Evolutionary conservation across 2,329 filamentous ascomycete species (phyloP).

Genomic region (Fusarium tupiense): DNA sequence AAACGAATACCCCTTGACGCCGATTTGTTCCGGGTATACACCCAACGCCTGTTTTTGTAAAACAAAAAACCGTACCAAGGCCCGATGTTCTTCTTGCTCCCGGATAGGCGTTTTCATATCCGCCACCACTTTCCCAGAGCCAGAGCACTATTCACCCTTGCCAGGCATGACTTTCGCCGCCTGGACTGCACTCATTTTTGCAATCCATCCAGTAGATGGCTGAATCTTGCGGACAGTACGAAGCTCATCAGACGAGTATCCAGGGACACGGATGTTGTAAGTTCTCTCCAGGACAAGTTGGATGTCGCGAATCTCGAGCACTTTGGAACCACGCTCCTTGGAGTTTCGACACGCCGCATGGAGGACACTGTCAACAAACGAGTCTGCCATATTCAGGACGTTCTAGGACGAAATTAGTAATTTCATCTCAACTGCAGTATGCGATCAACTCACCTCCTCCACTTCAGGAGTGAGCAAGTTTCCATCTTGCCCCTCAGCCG

Average conservation of each 20-base stretch:
- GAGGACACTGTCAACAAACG: slow-evolving; percentile 93
- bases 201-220: slow-evolving; percentile 88
- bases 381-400: slow-evolving; percentile 88
- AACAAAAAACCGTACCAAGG: background rate
- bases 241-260: slow-evolving; percentile 93
- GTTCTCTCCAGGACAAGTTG: slow-evolving; percentile 85
- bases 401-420: slow-evolving; percentile 64
- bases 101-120: background rate
- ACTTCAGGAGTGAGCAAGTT: slow-evolving; percentile 89
- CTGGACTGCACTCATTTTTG: slow-evolving; percentile 97
- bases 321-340: slow-evolving; percentile 90
- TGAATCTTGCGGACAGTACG: slow-evolving; percentile 94
- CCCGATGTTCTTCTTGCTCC: background rate
- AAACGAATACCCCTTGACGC: slow-evolving; percentile 15
- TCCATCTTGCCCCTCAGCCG: slow-evolving; percentile 75
- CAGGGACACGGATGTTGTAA: slow-evolving; percentile 92
- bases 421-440: background rate
- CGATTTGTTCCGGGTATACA: slow-evolving; percentile 36
- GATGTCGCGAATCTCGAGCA: slow-evolving; percentile 88
- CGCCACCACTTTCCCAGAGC: background rate
- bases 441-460: slow-evolving; percentile 77
- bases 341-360: slow-evolving; percentile 88
- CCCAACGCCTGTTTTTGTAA: slow-evolving; percentile 35
- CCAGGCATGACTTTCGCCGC: slow-evolving; percentile 84
- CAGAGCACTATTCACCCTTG: slow-evolving; percentile 58